Base-by-base conservation (phyloP, 1,284 basidiomycete species). In the Puccinia polysora region DNA sequence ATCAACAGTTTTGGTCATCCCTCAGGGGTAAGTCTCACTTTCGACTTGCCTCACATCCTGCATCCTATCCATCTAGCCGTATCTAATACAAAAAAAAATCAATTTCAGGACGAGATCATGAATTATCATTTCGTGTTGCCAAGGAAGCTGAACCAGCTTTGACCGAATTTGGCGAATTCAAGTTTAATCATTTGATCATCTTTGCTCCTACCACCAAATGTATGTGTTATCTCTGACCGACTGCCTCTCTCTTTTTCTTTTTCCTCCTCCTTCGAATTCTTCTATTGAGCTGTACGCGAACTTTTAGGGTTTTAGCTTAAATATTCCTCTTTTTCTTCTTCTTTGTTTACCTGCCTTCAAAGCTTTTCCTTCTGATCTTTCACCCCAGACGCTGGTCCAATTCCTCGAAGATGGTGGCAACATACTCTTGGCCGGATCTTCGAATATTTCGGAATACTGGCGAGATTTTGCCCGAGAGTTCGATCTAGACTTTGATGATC, bases 191-290 rank as follows among this genome's bases (percentile, higher is more conserved):
- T 79, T 84, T 95, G 80, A 85, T 95, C 75, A 79, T 95, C 74
- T 88, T 94, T 75, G 85, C 90, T 0, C 88, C 91, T 7, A 86
- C 88, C 74, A 84, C 88, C 50, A 93, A 92, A 83, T 83, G 92
- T 94, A 70, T 78, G 81, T 77, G 28, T n/a, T n/a, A n/a, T n/a
- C n/a, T n/a, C n/a, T n/a, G n/a, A n/a, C n/a, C n/a, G n/a, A n/a
- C n/a, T n/a, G n/a, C n/a, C n/a, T n/a, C n/a, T n/a, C n/a, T n/a
- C n/a, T n/a, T n/a, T n/a, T 15, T 52, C 4, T 38, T 12, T 30
- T 30, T 28, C 1, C 10, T n/a, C 15, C 14, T 4, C 43, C 1
- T 28, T 28, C 25, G 47, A 18, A 36, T 25, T 30, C 28, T 56
- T 10, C 3, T 5, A 36, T 32, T 55, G 15, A 23, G 6, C 15